Conservation (phyloP, 768 basidiomycete species). For the Cubamyces sp. region DNA sequence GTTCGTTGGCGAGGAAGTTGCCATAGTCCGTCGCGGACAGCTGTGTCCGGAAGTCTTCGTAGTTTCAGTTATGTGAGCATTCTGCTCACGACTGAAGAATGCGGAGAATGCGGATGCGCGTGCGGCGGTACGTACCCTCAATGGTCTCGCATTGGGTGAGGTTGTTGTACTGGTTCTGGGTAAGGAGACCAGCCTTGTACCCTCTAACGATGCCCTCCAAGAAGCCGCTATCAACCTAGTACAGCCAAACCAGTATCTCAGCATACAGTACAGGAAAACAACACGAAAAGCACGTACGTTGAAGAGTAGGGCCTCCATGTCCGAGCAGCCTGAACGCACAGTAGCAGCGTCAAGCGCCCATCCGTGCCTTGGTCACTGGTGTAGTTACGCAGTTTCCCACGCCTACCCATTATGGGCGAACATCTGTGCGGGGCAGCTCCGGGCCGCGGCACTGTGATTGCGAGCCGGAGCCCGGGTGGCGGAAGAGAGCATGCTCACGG, state of each 20-base stretch:
- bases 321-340: slow-evolving; percentile 8
- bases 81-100: background rate
- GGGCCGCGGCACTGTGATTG: slow-evolving; percentile 3
- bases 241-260: slow-evolving; percentile 27
- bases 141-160: slow-evolving; percentile 96
- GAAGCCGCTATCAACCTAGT: slow-evolving; percentile 72
- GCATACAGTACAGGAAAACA: slow-evolving; percentile 26
- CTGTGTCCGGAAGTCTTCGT: slow-evolving; percentile 90
- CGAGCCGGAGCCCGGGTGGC: background rate
- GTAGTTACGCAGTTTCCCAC: slow-evolving; percentile 17
- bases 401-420: background rate
- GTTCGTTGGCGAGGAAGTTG: slow-evolving; percentile 96
- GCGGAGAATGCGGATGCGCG: background rate
- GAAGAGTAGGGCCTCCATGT: slow-evolving; percentile 89
- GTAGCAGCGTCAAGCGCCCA: slow-evolving; percentile 3
- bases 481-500: background rate
- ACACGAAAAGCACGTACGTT: slow-evolving; percentile 56
- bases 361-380: slow-evolving; percentile 7
- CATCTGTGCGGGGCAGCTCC: background rate
- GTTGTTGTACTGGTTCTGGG: slow-evolving; percentile 88
- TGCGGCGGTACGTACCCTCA: slow-evolving; percentile 66
- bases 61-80: background rate
- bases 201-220: slow-evolving; percentile 86
- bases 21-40: slow-evolving; percentile 97
- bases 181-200: slow-evolving; percentile 91